Evolutionary conservation across 331 rosid species (phyloP), one percentile per base, ranked within the genome.

Genomic region (Malus hybrid): DNA sequence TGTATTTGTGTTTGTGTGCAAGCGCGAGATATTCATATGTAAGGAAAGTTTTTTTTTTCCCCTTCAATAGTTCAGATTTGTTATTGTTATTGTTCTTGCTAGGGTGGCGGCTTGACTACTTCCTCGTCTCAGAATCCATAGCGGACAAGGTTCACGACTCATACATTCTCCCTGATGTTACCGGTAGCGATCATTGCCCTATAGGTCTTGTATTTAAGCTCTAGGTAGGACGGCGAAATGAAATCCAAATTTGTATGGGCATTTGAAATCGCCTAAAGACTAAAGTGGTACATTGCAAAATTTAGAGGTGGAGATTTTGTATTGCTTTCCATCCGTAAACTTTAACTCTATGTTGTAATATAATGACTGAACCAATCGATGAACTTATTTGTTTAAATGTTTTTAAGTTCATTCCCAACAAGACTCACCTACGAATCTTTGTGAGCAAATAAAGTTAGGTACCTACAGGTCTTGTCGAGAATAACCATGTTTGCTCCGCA

Each of bases 71-170:
- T 42, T 28, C 68, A 42, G 28, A 53, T 26, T 62, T 58, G n/a
- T 48, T 24, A 52, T 18, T n/a, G 52, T 19, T 3, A 7, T 56
- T 76, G 55, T 33, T 11, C 22, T 28, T 70, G 11, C 16, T 89
- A 91, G 97, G 98, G 70, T 91, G 98, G 98, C 93, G 98, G 71
- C 87, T 93, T 36, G 98, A 93, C 84, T 93, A 93, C 86, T 91
- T 91, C 90, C 96, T 93, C 18, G 89, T 90, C 68, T 94, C 98
- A n/a, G 93, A 90, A 69, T 85, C 91, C 76, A 80, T 94, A 44
- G 93, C 87, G 2, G 92, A 88, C 73, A 87, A 86, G 74, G 95
- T 90, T 70, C 88, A 94, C 6, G 98, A 94, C 77, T 94, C 98
- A 0, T 94, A 91, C 87, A 90, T 91, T 78, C 84, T 91, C 56